phyloP scores from a whole-genome alignment of 1,284 basidiomycete species.

The Pyrrhoderma lamaoense region DNA sequence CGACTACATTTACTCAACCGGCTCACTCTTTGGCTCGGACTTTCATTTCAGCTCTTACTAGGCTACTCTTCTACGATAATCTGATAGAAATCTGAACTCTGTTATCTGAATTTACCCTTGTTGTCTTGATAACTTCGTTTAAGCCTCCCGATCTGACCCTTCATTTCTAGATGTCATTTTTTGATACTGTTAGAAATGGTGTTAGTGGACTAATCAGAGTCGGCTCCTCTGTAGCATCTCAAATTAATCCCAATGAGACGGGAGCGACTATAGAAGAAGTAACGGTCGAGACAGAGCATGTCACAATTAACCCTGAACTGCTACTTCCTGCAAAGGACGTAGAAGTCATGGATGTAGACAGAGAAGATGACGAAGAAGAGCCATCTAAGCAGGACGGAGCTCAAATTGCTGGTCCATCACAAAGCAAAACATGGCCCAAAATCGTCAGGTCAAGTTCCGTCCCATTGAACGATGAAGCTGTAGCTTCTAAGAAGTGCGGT shows the following conservation, averaged over 20 bases:
- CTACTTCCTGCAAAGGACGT: background rate
- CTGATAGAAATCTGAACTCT: too few relatives aligned
- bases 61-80: too few relatives aligned
- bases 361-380: background rate
- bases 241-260: background rate
- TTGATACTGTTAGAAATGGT: constrained; percentile 6
- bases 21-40: too few relatives aligned
- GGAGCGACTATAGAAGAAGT: constrained; percentile 2
- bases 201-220: constrained; percentile 11
- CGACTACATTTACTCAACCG: too few relatives aligned
- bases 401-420: background rate
- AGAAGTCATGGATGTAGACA: constrained; percentile 12
- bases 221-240: constrained; percentile 1
- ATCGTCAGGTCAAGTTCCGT: constrained; percentile 3
- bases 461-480: background rate
- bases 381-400: background rate
- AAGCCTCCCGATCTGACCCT: too few relatives aligned
- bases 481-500: constrained; percentile 33
- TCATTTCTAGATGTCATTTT: constrained; percentile 6
- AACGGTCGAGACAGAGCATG: constrained; percentile 2
- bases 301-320: background rate
- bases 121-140: too few relatives aligned
- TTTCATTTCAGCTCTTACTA: too few relatives aligned
- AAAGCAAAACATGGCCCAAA: background rate
- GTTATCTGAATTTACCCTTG: too few relatives aligned